phyloP scores from a whole-genome alignment of 2,329 filamentous ascomycete species.

The Grosmannia clavigera region DNA sequence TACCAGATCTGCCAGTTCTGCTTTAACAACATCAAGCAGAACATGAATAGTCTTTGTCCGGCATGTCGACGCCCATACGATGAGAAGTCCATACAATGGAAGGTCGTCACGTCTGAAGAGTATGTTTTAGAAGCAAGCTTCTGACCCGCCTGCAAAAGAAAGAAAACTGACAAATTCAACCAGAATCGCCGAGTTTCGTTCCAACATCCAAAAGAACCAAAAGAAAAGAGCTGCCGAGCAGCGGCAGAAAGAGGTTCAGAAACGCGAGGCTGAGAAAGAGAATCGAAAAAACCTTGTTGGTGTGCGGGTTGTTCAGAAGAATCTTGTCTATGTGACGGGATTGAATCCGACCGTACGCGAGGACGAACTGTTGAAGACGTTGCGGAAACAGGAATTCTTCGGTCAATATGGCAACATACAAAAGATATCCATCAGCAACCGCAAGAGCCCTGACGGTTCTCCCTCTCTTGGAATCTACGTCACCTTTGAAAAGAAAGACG shows the following conservation, averaged over 20 bases:
- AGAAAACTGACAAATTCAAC: background rate
- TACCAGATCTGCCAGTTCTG: conserved; percentile 99
- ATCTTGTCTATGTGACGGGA: conserved; percentile 94
- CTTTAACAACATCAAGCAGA: conserved; percentile 98
- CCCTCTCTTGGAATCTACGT: conserved; percentile 95
- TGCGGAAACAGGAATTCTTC: conserved; percentile 87
- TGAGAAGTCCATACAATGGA: conserved; percentile 94
- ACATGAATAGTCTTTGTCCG: conserved; percentile 95
- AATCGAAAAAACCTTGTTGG: conserved; percentile 94
- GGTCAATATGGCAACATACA: conserved; percentile 97
- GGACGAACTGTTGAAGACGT: conserved; percentile 79
- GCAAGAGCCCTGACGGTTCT: conserved; percentile 64
- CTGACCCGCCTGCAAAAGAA: background rate
- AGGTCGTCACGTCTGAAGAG: conserved; percentile 91
- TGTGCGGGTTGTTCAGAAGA: conserved; percentile 94
- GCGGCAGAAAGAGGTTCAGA: conserved; percentile 89
- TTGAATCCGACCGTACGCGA: conserved; percentile 85
- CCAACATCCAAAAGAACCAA: conserved; percentile 76
- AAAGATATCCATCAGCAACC: conserved; percentile 97
- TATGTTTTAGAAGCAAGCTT: conserved; percentile 33
- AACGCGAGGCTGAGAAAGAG: conserved; percentile 88
- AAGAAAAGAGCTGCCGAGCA: conserved; percentile 76
- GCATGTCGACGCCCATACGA: conserved; percentile 92
- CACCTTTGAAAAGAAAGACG: conserved; percentile 87
- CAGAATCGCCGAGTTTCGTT: conserved; percentile 62